Base-by-base conservation (phyloP, 495 filamentous ascomycete genomes). In the Margaritispora aquatica region DNA sequence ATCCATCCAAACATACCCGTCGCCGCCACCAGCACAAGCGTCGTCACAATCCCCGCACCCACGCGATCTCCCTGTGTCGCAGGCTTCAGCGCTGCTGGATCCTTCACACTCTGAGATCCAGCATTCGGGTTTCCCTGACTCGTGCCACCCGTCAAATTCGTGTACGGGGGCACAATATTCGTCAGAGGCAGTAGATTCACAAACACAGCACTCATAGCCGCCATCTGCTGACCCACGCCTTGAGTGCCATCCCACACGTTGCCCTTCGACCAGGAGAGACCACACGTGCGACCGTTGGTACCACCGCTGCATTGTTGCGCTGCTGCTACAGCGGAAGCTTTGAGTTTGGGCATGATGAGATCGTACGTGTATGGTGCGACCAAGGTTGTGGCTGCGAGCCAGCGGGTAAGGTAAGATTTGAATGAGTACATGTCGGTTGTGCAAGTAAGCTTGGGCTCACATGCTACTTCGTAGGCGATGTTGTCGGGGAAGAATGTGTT, bases 351-450 rank as follows among this genome's bases (percentile, higher is more conserved):
- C 73, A 89, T 83, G 62, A 96, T 80, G 46, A 66, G 71, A 38
- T 76, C 75, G 26, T 72, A 72, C 1, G 79, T 85, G 68, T 83
- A 88, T 1, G 91, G 89, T 0, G 85, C 89, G 51, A 92, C 68
- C 63, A 89, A 82, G 8, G 86, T 85, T 2, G 82, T 79, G 5
- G 76, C 73, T n/a, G 84, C 83, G 71, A 96, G 80, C 88, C 89
- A 96, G 23, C 91, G 88, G 22, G 88, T 75, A 17, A 93, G 75
- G 73, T 92, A 95, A 31, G 88, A 88, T 72, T 94, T 96, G 83
- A 92, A 96, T 38, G 85, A 88, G 44, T 80, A 79, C 75, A 92
- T 88, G 66, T 94, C 89, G 38, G 83, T 81, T 67, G 89, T 84
- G 74, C 90, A 92, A 0, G 52, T 73, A 49, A 74, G 68, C 27